Conservation (phyloP, 2,329 filamentous ascomycete genomes). For the Nemania sp. region DNA sequence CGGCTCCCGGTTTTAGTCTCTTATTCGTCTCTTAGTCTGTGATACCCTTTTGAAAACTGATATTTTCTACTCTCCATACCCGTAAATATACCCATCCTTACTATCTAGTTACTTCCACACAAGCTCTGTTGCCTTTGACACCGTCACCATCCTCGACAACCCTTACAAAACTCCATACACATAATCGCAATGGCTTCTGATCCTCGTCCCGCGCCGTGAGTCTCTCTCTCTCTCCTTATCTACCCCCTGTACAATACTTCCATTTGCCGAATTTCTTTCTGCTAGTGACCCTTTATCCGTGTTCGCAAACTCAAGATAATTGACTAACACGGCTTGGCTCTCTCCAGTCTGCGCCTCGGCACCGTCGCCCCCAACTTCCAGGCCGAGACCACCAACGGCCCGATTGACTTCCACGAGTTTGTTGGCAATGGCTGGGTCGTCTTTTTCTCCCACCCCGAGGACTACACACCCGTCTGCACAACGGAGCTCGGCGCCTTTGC, state of each 20-base stretch:
- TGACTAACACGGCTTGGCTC: neutral
- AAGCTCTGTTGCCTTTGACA: neutral
- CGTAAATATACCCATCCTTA: neutral
- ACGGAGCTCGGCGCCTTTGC: conserved; percentile 93
- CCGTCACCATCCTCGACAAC: conserved; percentile 1
- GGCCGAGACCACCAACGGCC: conserved; percentile 76
- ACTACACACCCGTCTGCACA: conserved; percentile 95
- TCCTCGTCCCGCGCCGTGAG: conserved; percentile 37
- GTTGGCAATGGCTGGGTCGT: conserved; percentile 79
- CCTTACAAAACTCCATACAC: neutral
- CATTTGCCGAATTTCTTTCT: no score
- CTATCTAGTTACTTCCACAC: no score
- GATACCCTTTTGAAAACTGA: conserved; percentile 17
- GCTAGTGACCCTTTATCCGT: no score
- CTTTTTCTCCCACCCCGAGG: conserved; percentile 83
- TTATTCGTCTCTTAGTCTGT: conserved; percentile 12
- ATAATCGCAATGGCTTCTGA: conserved; percentile 35
- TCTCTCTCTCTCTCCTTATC: conserved; percentile 6
- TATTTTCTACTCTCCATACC: neutral
- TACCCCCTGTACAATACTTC: no score
- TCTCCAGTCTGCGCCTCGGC: conserved; percentile 63
- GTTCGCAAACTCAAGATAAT: no score
- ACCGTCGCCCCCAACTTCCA: conserved; percentile 77
- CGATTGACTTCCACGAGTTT: conserved; percentile 83
- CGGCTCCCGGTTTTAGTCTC: neutral